Evolutionary conservation across 805 yeast species (phyloP).

Genomic region (Torulaspora franciscae): DNA sequence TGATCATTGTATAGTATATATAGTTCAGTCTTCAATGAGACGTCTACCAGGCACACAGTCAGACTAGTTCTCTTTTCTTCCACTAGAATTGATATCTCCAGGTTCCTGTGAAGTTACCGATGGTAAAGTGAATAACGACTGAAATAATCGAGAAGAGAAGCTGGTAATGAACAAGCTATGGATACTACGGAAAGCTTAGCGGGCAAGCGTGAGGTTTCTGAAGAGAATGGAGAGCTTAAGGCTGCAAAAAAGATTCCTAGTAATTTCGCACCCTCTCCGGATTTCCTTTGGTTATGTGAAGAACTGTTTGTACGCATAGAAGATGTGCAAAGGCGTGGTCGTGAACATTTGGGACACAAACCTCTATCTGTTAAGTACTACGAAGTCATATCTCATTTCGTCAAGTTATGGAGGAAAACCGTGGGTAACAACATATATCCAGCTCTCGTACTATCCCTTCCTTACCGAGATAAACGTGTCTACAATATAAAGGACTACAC

Average conservation of each 20-base stretch:
- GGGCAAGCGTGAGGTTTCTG: background rate
- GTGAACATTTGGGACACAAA: constrained; percentile 12
- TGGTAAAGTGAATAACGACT: too few species aligned
- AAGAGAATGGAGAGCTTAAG: background rate
- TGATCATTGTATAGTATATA: too few species aligned
- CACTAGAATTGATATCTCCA: too few species aligned
- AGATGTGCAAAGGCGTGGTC: constrained; percentile 16
- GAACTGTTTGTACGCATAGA: constrained; percentile 32
- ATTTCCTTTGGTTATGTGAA: constrained; percentile 37
- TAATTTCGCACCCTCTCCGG: constrained; percentile 37
- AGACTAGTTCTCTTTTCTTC: too few species aligned
- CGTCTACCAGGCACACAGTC: too few species aligned
- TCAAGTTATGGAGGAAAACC: constrained; percentile 46
- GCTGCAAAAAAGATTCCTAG: constrained; percentile 11
- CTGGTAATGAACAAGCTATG: background rate
- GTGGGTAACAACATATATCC: constrained; percentile 67
- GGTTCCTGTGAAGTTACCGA: too few species aligned
- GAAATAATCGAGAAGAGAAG: background rate
- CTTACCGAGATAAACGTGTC: constrained; percentile 57
- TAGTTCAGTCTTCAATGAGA: too few species aligned
- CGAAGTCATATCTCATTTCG: constrained; percentile 38
- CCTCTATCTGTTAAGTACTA: constrained; percentile 22
- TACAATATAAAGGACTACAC: constrained; percentile 62
- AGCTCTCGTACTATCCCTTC: constrained; percentile 55
- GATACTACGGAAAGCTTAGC: background rate